Evolutionary conservation across 176 grass and related monocot genomes (phyloP).

Genomic region (Cocos nucifera): DNA sequence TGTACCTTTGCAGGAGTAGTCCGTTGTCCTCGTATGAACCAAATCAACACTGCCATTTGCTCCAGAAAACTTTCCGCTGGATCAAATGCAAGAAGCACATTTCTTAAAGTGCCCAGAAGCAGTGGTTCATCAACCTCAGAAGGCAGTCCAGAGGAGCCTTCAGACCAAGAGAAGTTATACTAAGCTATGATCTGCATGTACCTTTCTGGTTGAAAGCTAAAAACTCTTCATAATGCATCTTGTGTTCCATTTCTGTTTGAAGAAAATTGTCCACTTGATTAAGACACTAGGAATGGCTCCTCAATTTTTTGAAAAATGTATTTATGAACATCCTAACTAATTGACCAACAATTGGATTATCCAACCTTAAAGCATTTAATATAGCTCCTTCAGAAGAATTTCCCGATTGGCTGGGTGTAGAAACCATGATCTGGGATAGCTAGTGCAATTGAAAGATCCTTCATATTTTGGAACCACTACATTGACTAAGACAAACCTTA

Average conservation of each 20-base stretch:
- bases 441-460: too few relatives aligned
- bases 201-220: background rate
- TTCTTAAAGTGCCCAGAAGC: slow-evolving; percentile 20
- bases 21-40: slow-evolving; percentile 4
- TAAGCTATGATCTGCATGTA: background rate
- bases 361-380: too few relatives aligned
- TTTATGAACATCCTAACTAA: too few relatives aligned
- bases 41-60: slow-evolving; percentile 11
- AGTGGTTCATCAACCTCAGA: slow-evolving; percentile 32
- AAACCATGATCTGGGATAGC: too few relatives aligned
- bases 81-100: slow-evolving; percentile 26
- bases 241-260: background rate
- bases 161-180: slow-evolving; percentile 50
- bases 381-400: too few relatives aligned
- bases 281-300: too few relatives aligned
- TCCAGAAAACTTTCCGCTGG: slow-evolving; percentile 13
- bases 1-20: background rate
- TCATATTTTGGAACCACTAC: too few relatives aligned
- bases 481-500: too few relatives aligned
- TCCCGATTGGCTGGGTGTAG: too few relatives aligned
- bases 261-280: too few relatives aligned
- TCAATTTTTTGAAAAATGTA: too few relatives aligned
- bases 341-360: too few relatives aligned
- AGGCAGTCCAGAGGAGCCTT: slow-evolving; percentile 27
- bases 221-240: background rate